Conservation (phyloP, 2,329 filamentous ascomycete genomes). For the Microsporum audouinii region DNA sequence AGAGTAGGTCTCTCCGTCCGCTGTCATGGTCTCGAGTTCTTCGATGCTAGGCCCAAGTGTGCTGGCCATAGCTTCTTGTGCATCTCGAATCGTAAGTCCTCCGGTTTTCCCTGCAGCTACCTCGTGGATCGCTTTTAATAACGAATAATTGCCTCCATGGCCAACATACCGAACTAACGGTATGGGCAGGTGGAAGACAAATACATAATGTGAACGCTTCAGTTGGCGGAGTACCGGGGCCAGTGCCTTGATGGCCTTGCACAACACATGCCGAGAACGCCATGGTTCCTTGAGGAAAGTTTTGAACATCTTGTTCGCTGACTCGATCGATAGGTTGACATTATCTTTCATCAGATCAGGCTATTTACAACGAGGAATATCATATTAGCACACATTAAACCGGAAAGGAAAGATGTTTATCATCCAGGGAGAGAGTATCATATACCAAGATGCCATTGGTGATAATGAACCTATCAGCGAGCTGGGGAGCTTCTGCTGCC, state of each 20-base stretch:
- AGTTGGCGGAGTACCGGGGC: conserved; percentile 40
- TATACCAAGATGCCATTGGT: conserved; percentile 44
- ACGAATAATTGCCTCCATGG: conserved; percentile 40
- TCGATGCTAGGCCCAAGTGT: conserved; percentile 40
- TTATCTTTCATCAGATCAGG: conserved; percentile 35
- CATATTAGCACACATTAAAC: neutral
- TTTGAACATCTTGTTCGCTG: conserved; percentile 41
- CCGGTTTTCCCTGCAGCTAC: conserved; percentile 26
- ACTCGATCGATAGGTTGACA: conserved; percentile 28
- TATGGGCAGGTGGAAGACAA: conserved; percentile 42
- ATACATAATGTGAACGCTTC: conserved; percentile 43
- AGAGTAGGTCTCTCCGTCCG: conserved; percentile 29
- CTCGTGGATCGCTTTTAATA: conserved; percentile 35
- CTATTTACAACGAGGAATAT: conserved; percentile 20
- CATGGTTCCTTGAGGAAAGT: conserved; percentile 37
- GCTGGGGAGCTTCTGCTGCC: conserved; percentile 45
- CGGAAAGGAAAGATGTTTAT: neutral
- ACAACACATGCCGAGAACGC: conserved; percentile 35
- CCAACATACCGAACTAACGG: conserved; percentile 35
- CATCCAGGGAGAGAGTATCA: neutral
- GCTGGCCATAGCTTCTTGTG: conserved; percentile 40
- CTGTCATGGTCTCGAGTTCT: conserved; percentile 32
- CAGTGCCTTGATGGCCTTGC: conserved; percentile 35
- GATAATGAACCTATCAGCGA: conserved; percentile 47
- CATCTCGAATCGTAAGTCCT: conserved; percentile 24